These are phyloP conservation scores for Jackrogersella minutella DNA, from an alignment of 495 filamentous ascomycete species.

Conservation along the genomic window DNA sequence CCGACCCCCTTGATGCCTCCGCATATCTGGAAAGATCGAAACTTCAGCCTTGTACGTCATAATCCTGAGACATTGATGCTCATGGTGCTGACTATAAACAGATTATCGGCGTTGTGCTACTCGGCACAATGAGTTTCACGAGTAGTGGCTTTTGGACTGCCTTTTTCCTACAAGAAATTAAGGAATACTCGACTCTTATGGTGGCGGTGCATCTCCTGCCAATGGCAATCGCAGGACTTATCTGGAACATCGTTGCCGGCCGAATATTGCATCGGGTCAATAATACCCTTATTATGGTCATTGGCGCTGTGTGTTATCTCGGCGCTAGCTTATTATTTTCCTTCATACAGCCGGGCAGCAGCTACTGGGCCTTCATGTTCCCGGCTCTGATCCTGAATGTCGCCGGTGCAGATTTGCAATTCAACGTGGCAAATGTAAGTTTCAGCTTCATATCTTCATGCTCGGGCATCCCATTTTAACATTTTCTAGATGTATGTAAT, in stretches of 20 bases:
- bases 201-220: slow-evolving; percentile 66
- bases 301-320: slow-evolving; percentile 56
- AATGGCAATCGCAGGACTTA: slow-evolving; percentile 60
- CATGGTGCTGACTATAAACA: slow-evolving; percentile 44
- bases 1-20: slow-evolving; percentile 63
- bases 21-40: slow-evolving; percentile 61
- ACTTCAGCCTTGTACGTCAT: slow-evolving; percentile 60
- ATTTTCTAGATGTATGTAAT: slow-evolving; percentile 61
- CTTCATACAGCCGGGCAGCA: slow-evolving; percentile 46
- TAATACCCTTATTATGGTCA: slow-evolving; percentile 58
- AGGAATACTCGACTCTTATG: slow-evolving; percentile 55
- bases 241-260: slow-evolving; percentile 59
- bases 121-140: slow-evolving; percentile 63
- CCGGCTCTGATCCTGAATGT: slow-evolving; percentile 61
- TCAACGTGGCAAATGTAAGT: slow-evolving; percentile 68
- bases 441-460: not conserved
- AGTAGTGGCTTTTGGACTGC: slow-evolving; percentile 61
- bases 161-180: slow-evolving; percentile 64
- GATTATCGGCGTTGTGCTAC: slow-evolving; percentile 59
- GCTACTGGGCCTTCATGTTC: slow-evolving; percentile 68
- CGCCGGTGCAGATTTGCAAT: slow-evolving; percentile 67
- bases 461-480: slow-evolving; percentile 11
- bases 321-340: slow-evolving; percentile 55
- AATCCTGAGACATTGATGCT: slow-evolving; percentile 11
- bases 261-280: slow-evolving; percentile 59